Base-by-base conservation (phyloP, 495 filamentous ascomycete genomes). In the Halenospora varia region DNA sequence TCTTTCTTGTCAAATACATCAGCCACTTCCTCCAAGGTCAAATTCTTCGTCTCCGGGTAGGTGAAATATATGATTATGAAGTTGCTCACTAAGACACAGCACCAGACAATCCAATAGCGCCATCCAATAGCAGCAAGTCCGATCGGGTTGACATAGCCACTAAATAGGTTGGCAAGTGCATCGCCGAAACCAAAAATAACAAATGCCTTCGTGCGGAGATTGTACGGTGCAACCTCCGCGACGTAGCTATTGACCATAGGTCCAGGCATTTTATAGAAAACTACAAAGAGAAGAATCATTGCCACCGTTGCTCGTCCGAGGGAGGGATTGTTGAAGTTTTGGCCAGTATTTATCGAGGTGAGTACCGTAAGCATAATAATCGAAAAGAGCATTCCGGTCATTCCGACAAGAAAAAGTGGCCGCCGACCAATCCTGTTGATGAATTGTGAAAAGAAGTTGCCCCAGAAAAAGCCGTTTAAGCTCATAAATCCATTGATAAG, bases 371-470 rank as follows among this genome's bases (percentile, higher is more conserved):
- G 10, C 4, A 53, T 72, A 51, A 82, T 68, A 66, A 83, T 86
- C 26, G 80, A 72, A 29, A 72, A 63, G 49, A 81, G 70, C 84
- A 87, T 88, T 60, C 82, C 83, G 1, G 62, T 68, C 13, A 80
- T 86, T 41, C 80, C 71, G 19, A 71, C 68, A 2, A 87, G 68
- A 71, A 85, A 85, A 53, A 82, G 70, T 56, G 75, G 75, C 39
- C 84, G 75, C 2, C 83, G 79, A 46, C 84, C 82, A 58, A 83
- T 66, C 60, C 74, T 76, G 71, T 88, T 82, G 55, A 86, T 75
- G 17, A 82, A 73, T 57, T 80, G 69, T 11, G 57, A 50, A 44
- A 49, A 60, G 24, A 49, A 19, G 18, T 53, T 59, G 8, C 56
- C 35, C 39, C 39, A 53, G 23, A 52, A 2, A 51, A 65, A 52